Evolutionary conservation across 148 eudicot genomes (phyloP).

Genomic region (Rhododendron griersonianum): DNA sequence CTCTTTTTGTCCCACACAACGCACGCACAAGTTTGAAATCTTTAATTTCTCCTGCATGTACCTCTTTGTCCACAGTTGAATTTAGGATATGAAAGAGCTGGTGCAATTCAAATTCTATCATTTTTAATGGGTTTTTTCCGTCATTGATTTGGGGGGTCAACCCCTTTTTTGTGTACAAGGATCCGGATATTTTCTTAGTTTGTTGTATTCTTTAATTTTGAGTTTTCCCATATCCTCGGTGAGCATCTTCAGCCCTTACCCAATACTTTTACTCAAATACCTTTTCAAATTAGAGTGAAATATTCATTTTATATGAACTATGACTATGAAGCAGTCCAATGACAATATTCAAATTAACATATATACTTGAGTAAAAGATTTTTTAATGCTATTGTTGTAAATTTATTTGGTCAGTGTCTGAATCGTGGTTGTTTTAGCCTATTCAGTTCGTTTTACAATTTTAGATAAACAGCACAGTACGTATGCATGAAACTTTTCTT

Average conservation of each 20-base stretch:
- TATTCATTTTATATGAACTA: background rate
- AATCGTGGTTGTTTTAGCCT: background rate
- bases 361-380: background rate
- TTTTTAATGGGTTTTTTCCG: background rate
- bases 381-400: background rate
- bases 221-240: background rate
- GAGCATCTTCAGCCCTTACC: background rate
- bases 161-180: background rate
- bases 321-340: background rate
- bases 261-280: background rate
- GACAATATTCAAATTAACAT: background rate
- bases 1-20: background rate
- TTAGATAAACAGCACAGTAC: background rate
- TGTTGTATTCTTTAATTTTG: background rate
- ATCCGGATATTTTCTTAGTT: background rate
- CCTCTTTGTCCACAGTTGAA: too few relatives aligned
- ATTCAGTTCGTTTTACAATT: background rate
- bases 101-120: too few relatives aligned
- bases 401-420: background rate
- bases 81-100: too few relatives aligned
- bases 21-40: background rate
- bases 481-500: background rate
- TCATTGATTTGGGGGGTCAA: background rate
- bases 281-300: background rate
- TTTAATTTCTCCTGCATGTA: too few relatives aligned